Evolutionary conservation across 83 land plant genomes (phyloP), one percentile per base, ranked within the genome.

Genomic region (Isoetes engelmannii): DNA sequence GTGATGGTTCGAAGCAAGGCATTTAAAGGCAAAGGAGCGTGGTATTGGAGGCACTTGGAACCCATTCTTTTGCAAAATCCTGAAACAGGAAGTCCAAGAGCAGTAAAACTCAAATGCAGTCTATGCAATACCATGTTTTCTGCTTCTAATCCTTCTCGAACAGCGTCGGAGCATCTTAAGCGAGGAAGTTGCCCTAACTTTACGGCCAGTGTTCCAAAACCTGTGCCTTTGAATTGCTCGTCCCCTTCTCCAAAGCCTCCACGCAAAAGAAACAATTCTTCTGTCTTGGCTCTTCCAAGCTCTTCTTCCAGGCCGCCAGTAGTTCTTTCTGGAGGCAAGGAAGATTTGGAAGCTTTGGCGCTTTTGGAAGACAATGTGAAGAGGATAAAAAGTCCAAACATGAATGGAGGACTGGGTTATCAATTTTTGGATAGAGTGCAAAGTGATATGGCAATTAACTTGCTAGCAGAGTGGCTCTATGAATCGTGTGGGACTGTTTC

Each of bases 111-210:
- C 28, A 20, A 37, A 18, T 59, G 62, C 20, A 37, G 62, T 10
- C 62, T 59, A 9, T 59, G 62, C 62, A 59, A 18, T 19, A 37
- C 62, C 62, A 59, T 59, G 62, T 59, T 59, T 42, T 59, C 62
- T 10, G 62, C 62, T 19, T 59, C 62, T 19, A 59, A 59, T 3
- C 62, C 62, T 19, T 59, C 62, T 12, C 62, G 62, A 9, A 59
- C 62, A 8, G 62, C 62, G 3, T 12, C 18, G 18, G 62, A 59
- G 62, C 62, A 59, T 19, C 62, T 59, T 42, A 59, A 59, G 62
- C 12, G 62, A 9, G 62, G 62, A 12, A 12, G 9, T 59, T 12
- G 18, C 62, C 62, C 20, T 12, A 59, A 12, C 28, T 59, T 59
- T 7, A 18, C 18, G 0, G 62, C 28, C 18, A 10, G 18, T 19